These are phyloP conservation scores for Candida yuanshanica DNA, from an alignment of 805 yeast species.

Conservation along the genomic window DNA sequence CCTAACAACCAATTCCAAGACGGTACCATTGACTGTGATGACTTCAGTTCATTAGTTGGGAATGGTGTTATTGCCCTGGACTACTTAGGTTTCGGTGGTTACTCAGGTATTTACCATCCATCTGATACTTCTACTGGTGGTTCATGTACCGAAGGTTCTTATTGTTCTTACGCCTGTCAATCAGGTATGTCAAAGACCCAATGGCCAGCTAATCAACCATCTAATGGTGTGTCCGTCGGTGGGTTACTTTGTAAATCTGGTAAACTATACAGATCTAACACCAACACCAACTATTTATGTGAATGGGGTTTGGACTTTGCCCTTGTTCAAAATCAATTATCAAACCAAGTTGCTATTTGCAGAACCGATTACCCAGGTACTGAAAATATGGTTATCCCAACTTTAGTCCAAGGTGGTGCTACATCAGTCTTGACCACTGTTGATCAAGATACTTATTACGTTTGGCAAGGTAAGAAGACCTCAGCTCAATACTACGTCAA, in stretches of 20 bases:
- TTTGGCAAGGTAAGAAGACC: slow-evolving; percentile 76
- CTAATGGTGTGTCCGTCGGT: slow-evolving; percentile 88
- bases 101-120: slow-evolving; percentile 50
- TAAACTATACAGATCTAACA: slow-evolving; percentile 75
- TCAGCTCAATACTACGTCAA: slow-evolving; percentile 97
- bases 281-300: slow-evolving; percentile 65
- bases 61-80: slow-evolving; percentile 76
- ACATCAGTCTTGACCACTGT: slow-evolving; percentile 71
- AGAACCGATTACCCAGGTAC: slow-evolving; percentile 99
- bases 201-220: slow-evolving; percentile 89
- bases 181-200: slow-evolving; percentile 99
- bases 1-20: slow-evolving; percentile 57
- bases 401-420: slow-evolving; percentile 66
- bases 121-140: slow-evolving; percentile 50
- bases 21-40: slow-evolving; percentile 62
- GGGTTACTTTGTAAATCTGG: slow-evolving; percentile 87
- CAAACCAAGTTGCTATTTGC: slow-evolving; percentile 77
- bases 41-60: slow-evolving; percentile 58
- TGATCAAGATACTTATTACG: slow-evolving; percentile 69
- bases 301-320: slow-evolving; percentile 80
- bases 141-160: slow-evolving; percentile 79
- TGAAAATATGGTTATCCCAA: slow-evolving; percentile 96
- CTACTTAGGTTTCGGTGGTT: slow-evolving; percentile 50
- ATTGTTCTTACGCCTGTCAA: slow-evolving; percentile 98
- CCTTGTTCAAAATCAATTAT: slow-evolving; percentile 57